These are phyloP conservation scores for Alternaria postmessia DNA, from an alignment of 2,329 filamentous ascomycete genomes.

Conservation along the genomic window DNA sequence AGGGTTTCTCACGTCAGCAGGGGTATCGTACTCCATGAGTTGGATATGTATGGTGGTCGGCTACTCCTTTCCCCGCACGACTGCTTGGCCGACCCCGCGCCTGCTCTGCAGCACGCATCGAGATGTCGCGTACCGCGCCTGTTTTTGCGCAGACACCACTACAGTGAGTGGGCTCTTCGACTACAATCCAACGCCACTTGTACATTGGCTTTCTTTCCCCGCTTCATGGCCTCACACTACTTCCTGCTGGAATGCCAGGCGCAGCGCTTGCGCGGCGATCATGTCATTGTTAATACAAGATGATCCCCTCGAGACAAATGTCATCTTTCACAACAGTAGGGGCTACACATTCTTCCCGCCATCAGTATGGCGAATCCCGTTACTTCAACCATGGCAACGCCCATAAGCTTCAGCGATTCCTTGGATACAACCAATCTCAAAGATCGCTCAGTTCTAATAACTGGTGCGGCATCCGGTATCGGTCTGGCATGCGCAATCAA, in stretches of 20 bases:
- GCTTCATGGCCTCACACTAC: neutral
- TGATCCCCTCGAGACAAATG: neutral
- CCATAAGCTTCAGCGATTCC: constrained; percentile 6
- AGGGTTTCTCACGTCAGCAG: neutral
- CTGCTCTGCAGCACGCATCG: neutral
- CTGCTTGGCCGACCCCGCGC: constrained; percentile 1
- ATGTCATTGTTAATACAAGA: neutral
- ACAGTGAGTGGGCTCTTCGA: neutral
- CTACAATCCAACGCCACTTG: neutral
- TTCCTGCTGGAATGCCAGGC: neutral
- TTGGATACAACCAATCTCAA: constrained; percentile 20
- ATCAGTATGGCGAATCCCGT: constrained; percentile 1
- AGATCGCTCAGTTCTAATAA: constrained; percentile 34
- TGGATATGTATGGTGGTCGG: neutral
- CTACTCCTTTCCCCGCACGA: neutral
- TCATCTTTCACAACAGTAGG: neutral
- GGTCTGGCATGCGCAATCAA: constrained; percentile 32
- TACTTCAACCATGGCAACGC: constrained; percentile 2
- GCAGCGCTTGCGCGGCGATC: neutral
- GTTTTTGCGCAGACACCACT: neutral
- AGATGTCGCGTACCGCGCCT: neutral
- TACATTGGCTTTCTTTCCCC: neutral
- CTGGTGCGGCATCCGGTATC: constrained; percentile 38
- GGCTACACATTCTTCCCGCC: neutral
- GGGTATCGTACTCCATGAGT: neutral